A percentile compares a stretch with the other conserved stretches of the same genome.
phyloP scores from a whole-genome alignment of 208 protist species.

The Leishmania amazonensis region DNA sequence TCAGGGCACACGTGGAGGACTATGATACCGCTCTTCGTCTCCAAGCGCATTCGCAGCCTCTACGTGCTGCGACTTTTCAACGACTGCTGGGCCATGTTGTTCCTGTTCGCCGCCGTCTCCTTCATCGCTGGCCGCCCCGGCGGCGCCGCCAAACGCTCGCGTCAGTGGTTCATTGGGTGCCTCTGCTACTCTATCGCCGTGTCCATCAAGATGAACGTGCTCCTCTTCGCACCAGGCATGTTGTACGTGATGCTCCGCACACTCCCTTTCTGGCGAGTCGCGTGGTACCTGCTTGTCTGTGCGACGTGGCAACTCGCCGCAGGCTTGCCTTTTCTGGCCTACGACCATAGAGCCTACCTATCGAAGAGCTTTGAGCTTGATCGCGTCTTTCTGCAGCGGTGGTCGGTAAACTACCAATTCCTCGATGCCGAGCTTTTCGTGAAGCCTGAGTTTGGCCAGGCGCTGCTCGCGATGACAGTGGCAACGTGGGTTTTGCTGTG shows the following conservation, averaged over 20 bases:
- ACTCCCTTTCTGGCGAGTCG: conserved; percentile 58
- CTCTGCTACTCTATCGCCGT: conserved; percentile 86
- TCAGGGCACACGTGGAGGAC: conserved; percentile 36
- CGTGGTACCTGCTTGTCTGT: conserved; percentile 57
- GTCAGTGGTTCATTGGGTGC: conserved; percentile 60
- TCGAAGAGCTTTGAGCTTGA: conserved; percentile 65
- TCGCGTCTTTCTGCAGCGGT: conserved; percentile 69
- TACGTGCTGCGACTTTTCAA: conserved; percentile 92
- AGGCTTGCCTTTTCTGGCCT: conserved; percentile 66
- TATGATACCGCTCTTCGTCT: conserved; percentile 63
- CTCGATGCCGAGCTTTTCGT: conserved; percentile 59
- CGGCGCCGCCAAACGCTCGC: conserved; percentile 16
- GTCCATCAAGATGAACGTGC: conserved; percentile 96
- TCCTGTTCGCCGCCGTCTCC: conserved; percentile 70
- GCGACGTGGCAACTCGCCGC: conserved; percentile 62
- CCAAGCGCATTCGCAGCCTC: conserved; percentile 81
- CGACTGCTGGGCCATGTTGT: conserved; percentile 86
- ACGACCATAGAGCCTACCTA: conserved; percentile 53
- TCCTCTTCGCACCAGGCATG: conserved; percentile 93
- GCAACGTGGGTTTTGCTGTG: conserved; percentile 62
- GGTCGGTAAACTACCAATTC: conserved; percentile 85
- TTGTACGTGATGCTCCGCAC: conserved; percentile 62
- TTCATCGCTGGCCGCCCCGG: conserved; percentile 33
- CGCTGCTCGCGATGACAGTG: conserved; percentile 50
- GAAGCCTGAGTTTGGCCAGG: conserved; percentile 38